These are phyloP conservation scores for Papilionanthe hybrid DNA, from an alignment of 116 monocot genomes.

Conservation along the genomic window DNA sequence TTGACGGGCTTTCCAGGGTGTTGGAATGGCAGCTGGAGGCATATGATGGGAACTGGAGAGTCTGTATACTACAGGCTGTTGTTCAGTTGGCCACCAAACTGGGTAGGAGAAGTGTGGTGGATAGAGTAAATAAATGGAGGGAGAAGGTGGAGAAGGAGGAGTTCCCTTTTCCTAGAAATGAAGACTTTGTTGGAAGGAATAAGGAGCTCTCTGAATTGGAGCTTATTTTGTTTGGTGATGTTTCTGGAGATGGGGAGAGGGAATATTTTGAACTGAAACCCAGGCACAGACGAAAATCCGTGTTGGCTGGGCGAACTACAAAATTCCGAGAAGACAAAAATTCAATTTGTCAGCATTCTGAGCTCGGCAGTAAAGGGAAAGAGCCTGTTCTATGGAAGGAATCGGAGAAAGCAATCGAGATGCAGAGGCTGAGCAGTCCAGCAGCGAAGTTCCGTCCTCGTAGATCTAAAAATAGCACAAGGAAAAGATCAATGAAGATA, in stretches of 20 bases:
- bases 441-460: slow-evolving; percentile 21
- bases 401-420: slow-evolving; percentile 79
- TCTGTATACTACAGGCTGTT: slow-evolving; percentile 63
- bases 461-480: slow-evolving; percentile 31
- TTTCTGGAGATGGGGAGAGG: slow-evolving; percentile 72
- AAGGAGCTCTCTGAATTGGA: slow-evolving; percentile 86
- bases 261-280: slow-evolving; percentile 86
- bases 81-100: slow-evolving; percentile 59
- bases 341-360: slow-evolving; percentile 32
- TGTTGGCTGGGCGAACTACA: slow-evolving; percentile 17
- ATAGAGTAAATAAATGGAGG: slow-evolving; percentile 76
- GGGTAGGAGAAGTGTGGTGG: slow-evolving; percentile 74
- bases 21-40: slow-evolving; percentile 70
- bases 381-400: slow-evolving; percentile 83
- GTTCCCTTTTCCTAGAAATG: slow-evolving; percentile 72
- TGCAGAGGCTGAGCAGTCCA: slow-evolving; percentile 54
- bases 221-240: slow-evolving; percentile 86
- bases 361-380: slow-evolving; percentile 61
- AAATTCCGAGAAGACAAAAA: slow-evolving; percentile 20
- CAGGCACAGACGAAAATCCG: slow-evolving; percentile 34
- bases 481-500: slow-evolving; percentile 46
- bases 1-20: slow-evolving; percentile 64
- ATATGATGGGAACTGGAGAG: slow-evolving; percentile 83
- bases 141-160: slow-evolving; percentile 76
- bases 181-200: slow-evolving; percentile 70